These are phyloP conservation scores for Paramyrothecium sp. DNA, from an alignment of 2,329 filamentous ascomycete species.

Conservation along the genomic window DNA sequence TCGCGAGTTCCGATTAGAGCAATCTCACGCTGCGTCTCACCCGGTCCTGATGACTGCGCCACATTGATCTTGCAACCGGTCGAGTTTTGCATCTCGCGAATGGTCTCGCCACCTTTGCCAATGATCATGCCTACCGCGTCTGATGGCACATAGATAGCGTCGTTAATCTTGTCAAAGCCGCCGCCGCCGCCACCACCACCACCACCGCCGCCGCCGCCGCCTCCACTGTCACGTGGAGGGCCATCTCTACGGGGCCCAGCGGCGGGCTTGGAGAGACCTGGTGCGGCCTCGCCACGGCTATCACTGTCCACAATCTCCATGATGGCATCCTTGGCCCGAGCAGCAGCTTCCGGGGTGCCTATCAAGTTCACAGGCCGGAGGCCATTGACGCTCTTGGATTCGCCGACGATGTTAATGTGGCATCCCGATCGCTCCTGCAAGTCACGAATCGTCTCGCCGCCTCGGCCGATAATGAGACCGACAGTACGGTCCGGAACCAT, in stretches of 20 bases:
- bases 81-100: constrained; percentile 85
- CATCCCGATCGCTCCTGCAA: constrained; percentile 90
- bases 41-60: constrained; percentile 73
- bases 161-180: constrained; percentile 68
- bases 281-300: constrained; percentile 54
- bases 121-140: constrained; percentile 97
- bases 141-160: constrained; percentile 81
- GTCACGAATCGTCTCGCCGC: constrained; percentile 89
- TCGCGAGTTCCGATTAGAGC: constrained; percentile 76
- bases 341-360: constrained; percentile 71
- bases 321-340: constrained; percentile 80
- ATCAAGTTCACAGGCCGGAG: constrained; percentile 89
- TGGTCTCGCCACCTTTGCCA: constrained; percentile 90
- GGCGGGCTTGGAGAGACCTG: constrained; percentile 26
- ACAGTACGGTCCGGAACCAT: constrained; percentile 95
- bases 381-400: constrained; percentile 90
- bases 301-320: constrained; percentile 95
- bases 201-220: constrained; percentile 29
- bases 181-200: constrained; percentile 32
- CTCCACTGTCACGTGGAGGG: constrained; percentile 30
- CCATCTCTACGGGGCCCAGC: constrained; percentile 27
- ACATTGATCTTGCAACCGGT: constrained; percentile 96
- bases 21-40: constrained; percentile 81
- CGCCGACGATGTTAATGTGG: constrained; percentile 92
- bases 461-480: constrained; percentile 89